Conservation (phyloP, 257 asterid genomes). For the Solanum microdontum region DNA sequence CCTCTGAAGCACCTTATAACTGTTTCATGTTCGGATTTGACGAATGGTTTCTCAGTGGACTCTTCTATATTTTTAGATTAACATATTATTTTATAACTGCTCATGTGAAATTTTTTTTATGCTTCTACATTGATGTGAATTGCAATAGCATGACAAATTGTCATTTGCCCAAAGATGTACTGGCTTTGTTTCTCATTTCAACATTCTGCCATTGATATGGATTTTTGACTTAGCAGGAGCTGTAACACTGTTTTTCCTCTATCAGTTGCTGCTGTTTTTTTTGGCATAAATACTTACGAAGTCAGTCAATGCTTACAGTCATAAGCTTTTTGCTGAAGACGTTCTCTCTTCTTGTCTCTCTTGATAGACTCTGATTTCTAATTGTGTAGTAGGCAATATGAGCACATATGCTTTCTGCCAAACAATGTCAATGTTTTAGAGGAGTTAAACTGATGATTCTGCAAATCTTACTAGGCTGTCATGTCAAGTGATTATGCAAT, state of each 20-base stretch:
- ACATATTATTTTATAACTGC: not conserved
- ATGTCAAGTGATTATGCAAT: slow-evolving; percentile 90
- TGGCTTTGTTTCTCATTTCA: not conserved
- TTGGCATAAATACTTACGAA: not conserved
- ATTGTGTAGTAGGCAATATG: not conserved
- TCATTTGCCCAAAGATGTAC: not conserved
- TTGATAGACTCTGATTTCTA: not conserved
- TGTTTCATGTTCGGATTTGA: not conserved
- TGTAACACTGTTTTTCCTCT: not conserved
- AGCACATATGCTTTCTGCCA: not conserved
- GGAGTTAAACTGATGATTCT: not conserved
- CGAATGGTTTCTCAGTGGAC: not conserved
- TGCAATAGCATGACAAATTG: not conserved
- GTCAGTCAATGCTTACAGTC: not conserved
- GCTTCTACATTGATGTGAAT: not conserved
- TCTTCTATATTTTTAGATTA: not conserved
- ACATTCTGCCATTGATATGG: not conserved
- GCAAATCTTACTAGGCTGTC: slow-evolving; percentile 55
- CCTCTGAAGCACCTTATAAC: not conserved
- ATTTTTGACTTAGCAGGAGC: not conserved
- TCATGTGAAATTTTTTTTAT: not conserved
- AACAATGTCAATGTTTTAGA: not conserved
- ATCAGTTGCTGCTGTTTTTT: not conserved
- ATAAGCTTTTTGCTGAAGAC: not conserved
- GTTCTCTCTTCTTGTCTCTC: not conserved